Percentiles rank a stretch among this genome's conserved stretches.
phyloP scores from a whole-genome alignment of 805 yeast species.

The Yarrowia keelungensis region DNA sequence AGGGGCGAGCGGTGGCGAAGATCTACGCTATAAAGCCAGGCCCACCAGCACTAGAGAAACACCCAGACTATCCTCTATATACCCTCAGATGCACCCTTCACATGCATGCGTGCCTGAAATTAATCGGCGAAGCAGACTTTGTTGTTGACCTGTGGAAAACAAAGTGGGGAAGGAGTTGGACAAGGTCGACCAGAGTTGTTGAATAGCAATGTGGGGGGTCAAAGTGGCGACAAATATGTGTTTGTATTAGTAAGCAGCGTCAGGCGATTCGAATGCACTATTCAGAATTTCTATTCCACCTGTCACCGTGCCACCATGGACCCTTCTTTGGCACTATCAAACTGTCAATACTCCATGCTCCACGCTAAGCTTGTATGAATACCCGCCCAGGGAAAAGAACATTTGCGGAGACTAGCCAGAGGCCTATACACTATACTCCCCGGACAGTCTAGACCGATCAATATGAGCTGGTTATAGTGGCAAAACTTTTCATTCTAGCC shows the following conservation, averaged over 20 bases:
- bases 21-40: too few relatives aligned
- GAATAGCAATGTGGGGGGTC: not conserved
- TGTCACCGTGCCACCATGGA: too few relatives aligned
- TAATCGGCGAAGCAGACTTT: slow-evolving; percentile 22
- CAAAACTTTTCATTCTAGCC: not conserved
- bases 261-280: too few relatives aligned
- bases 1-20: too few relatives aligned
- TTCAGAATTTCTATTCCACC: too few relatives aligned
- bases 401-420: not conserved
- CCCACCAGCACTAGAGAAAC: too few relatives aligned
- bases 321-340: too few relatives aligned
- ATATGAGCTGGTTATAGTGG: too few relatives aligned
- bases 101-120: slow-evolving; percentile 27
- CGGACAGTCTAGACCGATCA: not conserved
- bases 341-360: not conserved
- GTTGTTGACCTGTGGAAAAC: slow-evolving; percentile 7
- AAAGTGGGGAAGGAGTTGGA: slow-evolving; percentile 4
- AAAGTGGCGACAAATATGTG: too few relatives aligned
- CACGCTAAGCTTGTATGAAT: not conserved
- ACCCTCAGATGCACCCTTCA: not conserved
- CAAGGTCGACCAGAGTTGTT: slow-evolving; percentile 2
- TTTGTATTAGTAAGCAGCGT: too few relatives aligned
- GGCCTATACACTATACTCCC: not conserved
- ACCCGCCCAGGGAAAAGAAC: slow-evolving; percentile 2
- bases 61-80: too few relatives aligned